Percentiles rank a stretch among this genome's conserved stretches.
Conservation (phyloP, 2,329 filamentous ascomycete genomes). For the Fusarium dimerum region DNA sequence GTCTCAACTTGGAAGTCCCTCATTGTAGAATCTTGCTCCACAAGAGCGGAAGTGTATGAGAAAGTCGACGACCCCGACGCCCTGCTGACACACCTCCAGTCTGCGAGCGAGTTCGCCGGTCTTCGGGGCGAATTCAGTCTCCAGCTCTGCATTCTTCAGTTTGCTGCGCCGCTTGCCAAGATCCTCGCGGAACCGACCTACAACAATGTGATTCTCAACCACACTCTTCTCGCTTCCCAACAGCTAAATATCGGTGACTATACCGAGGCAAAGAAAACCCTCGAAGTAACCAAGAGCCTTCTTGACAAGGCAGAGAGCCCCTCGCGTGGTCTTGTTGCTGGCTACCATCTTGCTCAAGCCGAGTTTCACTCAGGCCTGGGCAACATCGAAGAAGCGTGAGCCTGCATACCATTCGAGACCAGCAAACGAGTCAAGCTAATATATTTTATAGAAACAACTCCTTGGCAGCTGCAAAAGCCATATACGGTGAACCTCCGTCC, state of each 20-base stretch:
- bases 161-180: constrained; percentile 45
- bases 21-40: constrained; percentile 41
- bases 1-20: constrained; percentile 48
- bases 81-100: constrained; percentile 51
- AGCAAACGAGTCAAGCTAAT: constrained; percentile 8
- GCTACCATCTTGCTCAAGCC: constrained; percentile 69
- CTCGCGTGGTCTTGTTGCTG: constrained; percentile 43
- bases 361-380: constrained; percentile 73
- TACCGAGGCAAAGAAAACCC: constrained; percentile 48
- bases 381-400: constrained; percentile 61
- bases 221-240: constrained; percentile 52
- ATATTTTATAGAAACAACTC: constrained; percentile 26
- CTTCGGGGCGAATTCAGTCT: constrained; percentile 51
- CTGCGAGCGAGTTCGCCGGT: constrained; percentile 52
- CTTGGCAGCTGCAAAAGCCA: constrained; percentile 42
- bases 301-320: constrained; percentile 38
- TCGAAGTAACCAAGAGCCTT: constrained; percentile 60
- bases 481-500: constrained; percentile 31
- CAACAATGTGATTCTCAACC: constrained; percentile 47
- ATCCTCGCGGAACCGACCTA: constrained; percentile 32
- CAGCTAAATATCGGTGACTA: constrained; percentile 56
- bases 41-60: constrained; percentile 42
- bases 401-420: constrained; percentile 3
- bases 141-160: constrained; percentile 48
- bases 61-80: constrained; percentile 51